Conservation (phyloP, 2,329 filamentous ascomycete species). For the Penicillium thymicola region DNA sequence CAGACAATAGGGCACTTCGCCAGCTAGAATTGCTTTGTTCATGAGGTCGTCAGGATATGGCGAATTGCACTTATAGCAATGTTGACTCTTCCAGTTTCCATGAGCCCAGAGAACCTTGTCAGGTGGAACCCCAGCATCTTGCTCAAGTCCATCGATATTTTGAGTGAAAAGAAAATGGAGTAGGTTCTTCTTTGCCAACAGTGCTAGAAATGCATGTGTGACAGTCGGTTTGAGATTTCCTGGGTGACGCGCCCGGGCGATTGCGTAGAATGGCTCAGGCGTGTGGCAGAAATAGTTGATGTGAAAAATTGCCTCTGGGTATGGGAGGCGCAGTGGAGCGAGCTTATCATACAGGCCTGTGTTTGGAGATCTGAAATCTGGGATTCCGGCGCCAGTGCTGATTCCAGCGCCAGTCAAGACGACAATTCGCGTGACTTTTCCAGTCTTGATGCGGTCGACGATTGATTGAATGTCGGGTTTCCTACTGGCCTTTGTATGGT, state of each 20-base stretch:
- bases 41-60: conserved; percentile 67
- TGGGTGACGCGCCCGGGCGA: conserved; percentile 81
- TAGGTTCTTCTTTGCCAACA: conserved; percentile 69
- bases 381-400: conserved; percentile 56
- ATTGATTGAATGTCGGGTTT: conserved; percentile 9
- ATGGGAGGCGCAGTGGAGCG: conserved; percentile 71
- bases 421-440: conserved; percentile 18
- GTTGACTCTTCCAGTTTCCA: conserved; percentile 79
- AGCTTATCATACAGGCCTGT: conserved; percentile 86
- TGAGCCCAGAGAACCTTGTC: conserved; percentile 79
- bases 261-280: conserved; percentile 78
- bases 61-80: conserved; percentile 74
- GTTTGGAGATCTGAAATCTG: conserved; percentile 81
- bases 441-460: conserved; percentile 15
- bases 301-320: conserved; percentile 83
- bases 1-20: conserved; percentile 64
- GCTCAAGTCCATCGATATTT: conserved; percentile 86
- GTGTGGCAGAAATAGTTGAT: conserved; percentile 75
- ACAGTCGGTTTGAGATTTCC: conserved; percentile 79
- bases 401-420: conserved; percentile 69
- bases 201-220: conserved; percentile 74
- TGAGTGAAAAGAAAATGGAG: conserved; percentile 84
- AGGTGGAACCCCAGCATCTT: conserved; percentile 70
- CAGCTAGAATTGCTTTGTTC: conserved; percentile 61
- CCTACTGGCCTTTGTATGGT: neutral